Evolutionary conservation across 140 eudicot genomes (phyloP), one percentile per base, ranked within the genome.

Genomic region (Oenanthe javanica): DNA sequence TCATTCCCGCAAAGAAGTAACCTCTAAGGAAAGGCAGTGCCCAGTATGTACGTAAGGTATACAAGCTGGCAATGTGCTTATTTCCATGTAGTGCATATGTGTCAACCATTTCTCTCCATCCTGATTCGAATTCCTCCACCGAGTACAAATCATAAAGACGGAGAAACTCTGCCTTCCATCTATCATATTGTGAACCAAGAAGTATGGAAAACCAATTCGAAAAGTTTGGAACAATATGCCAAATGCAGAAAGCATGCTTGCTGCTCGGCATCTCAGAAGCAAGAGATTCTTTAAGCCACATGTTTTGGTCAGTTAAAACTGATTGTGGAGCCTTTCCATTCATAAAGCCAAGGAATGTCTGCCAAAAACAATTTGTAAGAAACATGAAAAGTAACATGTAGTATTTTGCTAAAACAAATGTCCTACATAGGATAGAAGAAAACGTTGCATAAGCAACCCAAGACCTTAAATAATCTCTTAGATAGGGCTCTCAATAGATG

Each of bases 211-310:
- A 93, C 98, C 98, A 93, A 81, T 88, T 91, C 0, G 97, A 87
- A 83, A 91, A 93, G 83, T 88, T 91, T 7, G 96, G 85, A 78
- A 87, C 79, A 57, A 93, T 91, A 72, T 89, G 89, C 98, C 98
- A 89, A 79, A 93, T 89, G 81, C 95, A 88, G 78, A 93, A 91
- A 54, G 98, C 97, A 77, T 93, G 98, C 80, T 87, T 91, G 76
- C 92, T 89, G 54, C 86, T 86, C 52, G 98, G 93, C 87, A 89
- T 81, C 84, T 91, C 98, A 76, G 72, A 55, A 49, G 91, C 88
- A 72, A 93, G 72, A 48, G 97, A 94, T 86, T 93, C 98, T 86
- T 93, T 93, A 40, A 93, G 97, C 93, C 98, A 91, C 88, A 90
- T 81, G 87, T 93, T 91, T 86, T 93, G 97, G 84, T 93, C 98